phyloP scores from a whole-genome alignment of 1,284 basidiomycete species.

The Leccinum fuscescens region DNA sequence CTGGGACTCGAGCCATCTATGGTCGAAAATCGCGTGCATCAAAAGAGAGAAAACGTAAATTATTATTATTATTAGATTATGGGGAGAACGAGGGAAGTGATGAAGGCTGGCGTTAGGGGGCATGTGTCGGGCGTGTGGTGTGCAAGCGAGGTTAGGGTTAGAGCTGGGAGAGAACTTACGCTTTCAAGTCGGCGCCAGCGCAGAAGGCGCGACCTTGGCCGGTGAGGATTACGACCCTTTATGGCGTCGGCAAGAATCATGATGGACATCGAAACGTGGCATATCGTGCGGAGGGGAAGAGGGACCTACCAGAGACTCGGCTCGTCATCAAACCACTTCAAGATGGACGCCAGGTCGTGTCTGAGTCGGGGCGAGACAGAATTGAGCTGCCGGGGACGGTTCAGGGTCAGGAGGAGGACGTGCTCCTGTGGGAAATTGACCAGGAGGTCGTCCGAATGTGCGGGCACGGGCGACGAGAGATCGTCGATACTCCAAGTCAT shows the following conservation, averaged over 20 bases:
- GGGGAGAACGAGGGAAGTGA: background rate
- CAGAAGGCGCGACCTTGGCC: constrained; percentile 79
- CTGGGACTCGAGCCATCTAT: constrained; percentile 27
- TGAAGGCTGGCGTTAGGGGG: background rate
- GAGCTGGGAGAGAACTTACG: constrained; percentile 39
- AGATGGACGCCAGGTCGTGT: constrained; percentile 51
- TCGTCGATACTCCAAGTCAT: constrained; percentile 10
- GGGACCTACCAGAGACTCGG: constrained; percentile 67
- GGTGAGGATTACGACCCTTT: constrained; percentile 75
- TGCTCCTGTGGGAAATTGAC: constrained; percentile 64
- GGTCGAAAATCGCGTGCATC: background rate
- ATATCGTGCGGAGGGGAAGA: background rate
- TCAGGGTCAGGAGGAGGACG: constrained; percentile 71
- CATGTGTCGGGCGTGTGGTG: background rate
- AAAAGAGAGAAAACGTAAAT: background rate
- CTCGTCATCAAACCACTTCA: constrained; percentile 80
- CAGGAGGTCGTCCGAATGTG: constrained; percentile 55
- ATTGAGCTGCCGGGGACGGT: constrained; percentile 72
- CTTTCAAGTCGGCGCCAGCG: constrained; percentile 77
- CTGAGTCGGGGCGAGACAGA: constrained; percentile 67
- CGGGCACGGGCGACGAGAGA: constrained; percentile 29
- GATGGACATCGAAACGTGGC: background rate
- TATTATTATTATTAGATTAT: background rate
- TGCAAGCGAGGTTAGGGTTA: background rate
- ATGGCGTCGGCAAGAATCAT: background rate